Evolutionary conservation across 805 yeast species (phyloP).

Genomic region (Kodamaea nitidulidarum): DNA sequence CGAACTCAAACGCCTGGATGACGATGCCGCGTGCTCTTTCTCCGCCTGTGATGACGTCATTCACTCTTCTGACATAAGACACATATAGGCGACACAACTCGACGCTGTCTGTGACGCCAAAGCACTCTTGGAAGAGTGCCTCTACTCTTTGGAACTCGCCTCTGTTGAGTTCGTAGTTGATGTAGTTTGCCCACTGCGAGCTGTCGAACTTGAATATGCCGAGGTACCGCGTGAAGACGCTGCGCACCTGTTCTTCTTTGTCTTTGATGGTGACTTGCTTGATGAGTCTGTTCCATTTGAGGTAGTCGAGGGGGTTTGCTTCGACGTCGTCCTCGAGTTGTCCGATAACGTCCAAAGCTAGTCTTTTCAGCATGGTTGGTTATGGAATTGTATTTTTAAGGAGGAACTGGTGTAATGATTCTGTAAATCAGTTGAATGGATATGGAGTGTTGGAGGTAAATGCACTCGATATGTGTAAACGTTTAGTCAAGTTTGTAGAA

Average conservation of each 20-base stretch:
- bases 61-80: slow-evolving; percentile 67
- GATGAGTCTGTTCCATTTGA: slow-evolving; percentile 55
- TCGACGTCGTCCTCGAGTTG: slow-evolving; percentile 53
- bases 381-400: no score
- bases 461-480: no score
- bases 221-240: slow-evolving; percentile 58
- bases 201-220: slow-evolving; percentile 61
- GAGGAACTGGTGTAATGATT: no score
- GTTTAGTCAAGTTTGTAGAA: no score
- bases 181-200: slow-evolving; percentile 67
- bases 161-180: slow-evolving; percentile 56
- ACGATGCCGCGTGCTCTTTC: slow-evolving; percentile 73
- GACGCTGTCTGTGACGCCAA: slow-evolving; percentile 60
- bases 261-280: slow-evolving; percentile 48
- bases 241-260: slow-evolving; percentile 55
- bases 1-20: slow-evolving; percentile 79
- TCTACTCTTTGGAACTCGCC: slow-evolving; percentile 68
- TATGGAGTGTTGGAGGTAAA: no score
- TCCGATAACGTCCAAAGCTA: slow-evolving; percentile 50
- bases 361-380: slow-evolving; percentile 18
- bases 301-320: slow-evolving; percentile 49
- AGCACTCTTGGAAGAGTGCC: slow-evolving; percentile 57
- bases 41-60: slow-evolving; percentile 73
- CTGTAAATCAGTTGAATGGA: no score
- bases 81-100: slow-evolving; percentile 75